phyloP scores from a whole-genome alignment of 345 rosid species.

The Eucalyptus virginea region DNA sequence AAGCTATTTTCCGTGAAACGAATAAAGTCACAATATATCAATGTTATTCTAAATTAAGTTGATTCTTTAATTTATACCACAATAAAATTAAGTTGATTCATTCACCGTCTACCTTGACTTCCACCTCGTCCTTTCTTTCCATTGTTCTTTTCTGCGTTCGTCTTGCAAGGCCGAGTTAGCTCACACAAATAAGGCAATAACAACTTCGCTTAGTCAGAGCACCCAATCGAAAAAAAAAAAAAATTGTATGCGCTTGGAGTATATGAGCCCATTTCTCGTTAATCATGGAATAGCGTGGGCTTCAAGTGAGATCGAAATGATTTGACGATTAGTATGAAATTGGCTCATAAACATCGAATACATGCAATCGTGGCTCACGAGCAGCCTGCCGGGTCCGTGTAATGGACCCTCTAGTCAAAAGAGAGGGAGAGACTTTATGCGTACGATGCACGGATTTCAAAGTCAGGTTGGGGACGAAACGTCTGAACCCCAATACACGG shows the following conservation, averaged over 20 bases:
- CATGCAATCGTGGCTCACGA: accelerated
- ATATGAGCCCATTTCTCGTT: neutral
- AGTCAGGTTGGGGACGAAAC: no score
- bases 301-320: neutral
- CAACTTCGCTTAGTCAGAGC: no score
- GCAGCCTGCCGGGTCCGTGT: no score
- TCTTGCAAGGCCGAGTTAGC: no score
- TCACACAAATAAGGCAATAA: no score
- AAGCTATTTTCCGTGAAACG: no score
- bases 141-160: no score
- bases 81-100: neutral
- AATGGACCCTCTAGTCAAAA: no score
- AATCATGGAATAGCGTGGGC: neutral
- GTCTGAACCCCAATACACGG: no score
- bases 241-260: neutral
- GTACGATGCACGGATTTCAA: no score
- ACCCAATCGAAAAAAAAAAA: neutral
- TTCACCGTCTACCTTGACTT: neutral
- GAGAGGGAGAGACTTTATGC: no score
- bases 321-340: neutral
- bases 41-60: neutral
- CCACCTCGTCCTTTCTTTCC: neutral
- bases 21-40: no score
- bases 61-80: neutral
- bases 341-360: neutral